Evolutionary conservation across 23 red algal species (phyloP).

Genomic region (Chondrus crispus): DNA sequence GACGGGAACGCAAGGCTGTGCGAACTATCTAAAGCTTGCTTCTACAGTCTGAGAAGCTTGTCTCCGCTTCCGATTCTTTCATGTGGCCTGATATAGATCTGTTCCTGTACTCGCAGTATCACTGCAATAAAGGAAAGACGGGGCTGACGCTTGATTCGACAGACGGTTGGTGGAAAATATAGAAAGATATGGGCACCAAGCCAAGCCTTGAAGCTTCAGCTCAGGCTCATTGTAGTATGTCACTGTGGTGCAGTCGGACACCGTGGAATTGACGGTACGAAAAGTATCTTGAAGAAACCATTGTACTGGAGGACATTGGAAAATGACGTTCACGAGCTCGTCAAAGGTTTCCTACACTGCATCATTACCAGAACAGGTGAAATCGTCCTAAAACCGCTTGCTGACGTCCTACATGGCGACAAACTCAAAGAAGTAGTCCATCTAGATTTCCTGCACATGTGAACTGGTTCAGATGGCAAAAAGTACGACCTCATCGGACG

Average conservation of each 20-base stretch:
- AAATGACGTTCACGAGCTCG: neutral
- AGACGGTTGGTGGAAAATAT: no score
- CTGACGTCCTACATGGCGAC: neutral
- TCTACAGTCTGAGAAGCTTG: no score
- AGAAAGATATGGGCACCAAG: conserved; percentile 40
- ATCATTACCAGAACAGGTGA: neutral
- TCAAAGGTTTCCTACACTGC: neutral
- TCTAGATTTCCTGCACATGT: neutral
- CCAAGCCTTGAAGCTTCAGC: neutral
- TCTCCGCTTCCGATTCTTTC: no score
- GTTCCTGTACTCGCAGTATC: no score
- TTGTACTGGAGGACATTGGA: neutral
- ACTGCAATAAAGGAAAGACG: no score
- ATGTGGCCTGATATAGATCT: no score
- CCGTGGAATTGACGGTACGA: neutral
- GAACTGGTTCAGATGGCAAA: neutral
- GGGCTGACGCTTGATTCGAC: no score
- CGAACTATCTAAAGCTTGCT: no score
- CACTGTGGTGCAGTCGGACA: conserved; percentile 1
- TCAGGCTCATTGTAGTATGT: neutral
- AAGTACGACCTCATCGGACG: neutral
- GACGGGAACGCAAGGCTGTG: no score
- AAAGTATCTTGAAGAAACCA: neutral
- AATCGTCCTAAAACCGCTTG: neutral
- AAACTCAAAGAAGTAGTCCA: neutral